These are phyloP conservation scores for Aspergillus ruber DNA, from an alignment of 2,329 filamentous ascomycete genomes.

Conservation along the genomic window DNA sequence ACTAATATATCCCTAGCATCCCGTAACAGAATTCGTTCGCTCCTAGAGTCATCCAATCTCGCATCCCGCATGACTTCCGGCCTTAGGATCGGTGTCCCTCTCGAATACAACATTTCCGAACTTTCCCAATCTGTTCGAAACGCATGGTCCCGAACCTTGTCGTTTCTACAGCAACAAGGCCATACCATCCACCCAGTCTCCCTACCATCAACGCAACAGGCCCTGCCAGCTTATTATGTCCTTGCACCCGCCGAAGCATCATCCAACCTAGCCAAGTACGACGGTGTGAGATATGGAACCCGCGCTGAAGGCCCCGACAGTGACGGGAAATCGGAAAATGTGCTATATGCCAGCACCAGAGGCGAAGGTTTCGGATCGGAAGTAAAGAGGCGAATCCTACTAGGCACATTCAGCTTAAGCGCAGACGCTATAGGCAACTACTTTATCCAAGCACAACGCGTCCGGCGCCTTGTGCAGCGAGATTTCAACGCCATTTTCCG, in stretches of 20 bases:
- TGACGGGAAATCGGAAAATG: conserved; percentile 45
- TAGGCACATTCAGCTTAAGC: conserved; percentile 85
- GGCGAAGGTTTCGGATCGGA: conserved; percentile 73
- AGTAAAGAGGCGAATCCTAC: conserved; percentile 76
- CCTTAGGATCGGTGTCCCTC: conserved; percentile 53
- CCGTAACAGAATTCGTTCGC: conserved; percentile 46
- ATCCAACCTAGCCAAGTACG: conserved; percentile 94
- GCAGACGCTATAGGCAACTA: conserved; percentile 92
- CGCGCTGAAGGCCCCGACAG: conserved; percentile 47
- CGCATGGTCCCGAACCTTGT: conserved; percentile 62
- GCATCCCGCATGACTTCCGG: conserved; percentile 20
- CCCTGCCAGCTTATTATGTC: conserved; percentile 89
- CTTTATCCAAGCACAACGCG: conserved; percentile 86
- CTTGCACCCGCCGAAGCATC: conserved; percentile 91
- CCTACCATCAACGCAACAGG: conserved; percentile 75
- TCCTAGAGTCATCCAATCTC: conserved; percentile 27
- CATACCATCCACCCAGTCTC: conserved; percentile 69
- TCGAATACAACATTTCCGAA: conserved; percentile 84
- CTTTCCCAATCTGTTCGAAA: conserved; percentile 62
- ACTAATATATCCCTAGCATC: conserved; percentile 59
- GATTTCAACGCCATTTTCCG: conserved; percentile 81
- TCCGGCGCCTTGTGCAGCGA: conserved; percentile 72
- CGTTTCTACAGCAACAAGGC: conserved; percentile 56
- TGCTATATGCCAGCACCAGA: conserved; percentile 68
- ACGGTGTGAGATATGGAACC: conserved; percentile 85